These are phyloP conservation scores for Dillenia suffruticosa DNA, from an alignment of 164 flowering plant species.

Conservation along the genomic window DNA sequence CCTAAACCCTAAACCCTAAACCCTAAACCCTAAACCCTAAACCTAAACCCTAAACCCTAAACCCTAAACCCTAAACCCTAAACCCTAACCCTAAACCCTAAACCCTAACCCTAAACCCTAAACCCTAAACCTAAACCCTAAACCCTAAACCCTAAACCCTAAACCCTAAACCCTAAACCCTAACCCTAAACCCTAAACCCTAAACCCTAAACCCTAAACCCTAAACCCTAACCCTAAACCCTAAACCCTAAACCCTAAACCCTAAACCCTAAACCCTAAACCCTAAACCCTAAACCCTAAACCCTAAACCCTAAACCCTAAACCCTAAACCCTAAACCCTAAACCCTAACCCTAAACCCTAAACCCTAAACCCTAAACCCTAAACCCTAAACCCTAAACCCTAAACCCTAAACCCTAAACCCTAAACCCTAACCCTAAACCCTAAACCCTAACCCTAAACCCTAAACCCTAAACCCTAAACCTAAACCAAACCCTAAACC, in stretches of 20 bases:
- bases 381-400: conserved; percentile 2
- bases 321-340: conserved; percentile 2
- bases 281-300: not conserved
- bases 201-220: not conserved
- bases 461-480: conserved; percentile 1
- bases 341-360: not conserved
- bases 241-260: conserved; percentile 2
- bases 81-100: conserved; percentile 1
- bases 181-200: not conserved
- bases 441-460: not conserved
- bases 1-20: conserved; percentile 21
- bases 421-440: not conserved
- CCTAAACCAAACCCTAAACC: conserved; percentile 3
- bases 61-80: conserved; percentile 5
- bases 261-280: not conserved
- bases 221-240: conserved; percentile 2
- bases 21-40: conserved; percentile 15
- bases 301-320: not conserved
- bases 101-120: conserved; percentile 5
- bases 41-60: conserved; percentile 9
- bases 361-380: not conserved
- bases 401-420: not conserved
- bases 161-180: not conserved
- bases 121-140: not conserved
- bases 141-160: not conserved